Conservation (phyloP, 805 yeast species). For the Yamadazyma kitorensis region DNA sequence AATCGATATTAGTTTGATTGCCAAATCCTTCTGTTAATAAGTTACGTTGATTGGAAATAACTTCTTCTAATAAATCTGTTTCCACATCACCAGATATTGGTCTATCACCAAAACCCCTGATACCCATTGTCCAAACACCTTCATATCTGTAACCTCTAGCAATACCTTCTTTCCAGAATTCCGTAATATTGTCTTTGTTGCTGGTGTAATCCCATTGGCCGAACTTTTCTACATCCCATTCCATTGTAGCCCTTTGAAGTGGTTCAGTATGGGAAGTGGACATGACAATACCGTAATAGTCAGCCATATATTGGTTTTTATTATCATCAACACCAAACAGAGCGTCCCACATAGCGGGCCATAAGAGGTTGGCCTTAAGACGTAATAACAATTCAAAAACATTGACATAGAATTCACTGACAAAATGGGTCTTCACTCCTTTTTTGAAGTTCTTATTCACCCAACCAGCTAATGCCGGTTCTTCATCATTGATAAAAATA, state of each 20-base stretch:
- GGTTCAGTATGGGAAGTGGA: constrained; percentile 20
- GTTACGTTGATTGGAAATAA: constrained; percentile 14
- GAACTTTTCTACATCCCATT: constrained; percentile 14
- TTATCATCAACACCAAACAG: constrained; percentile 18
- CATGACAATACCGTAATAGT: constrained; percentile 18
- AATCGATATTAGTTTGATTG: constrained; percentile 9
- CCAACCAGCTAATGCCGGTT: constrained; percentile 17
- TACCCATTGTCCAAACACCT: constrained; percentile 17
- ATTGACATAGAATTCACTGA: constrained; percentile 15
- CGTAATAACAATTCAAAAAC: constrained; percentile 15
- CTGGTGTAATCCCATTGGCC: constrained; percentile 17
- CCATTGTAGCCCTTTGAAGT: constrained; percentile 16
- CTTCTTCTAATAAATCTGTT: constrained; percentile 13
- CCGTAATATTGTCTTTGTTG: constrained; percentile 15
- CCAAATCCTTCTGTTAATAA: constrained; percentile 13
- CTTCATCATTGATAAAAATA: constrained; percentile 17
- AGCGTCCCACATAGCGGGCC: constrained; percentile 19
- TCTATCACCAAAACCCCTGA: constrained; percentile 18
- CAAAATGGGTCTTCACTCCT: constrained; percentile 13
- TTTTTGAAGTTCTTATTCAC: constrained; percentile 11
- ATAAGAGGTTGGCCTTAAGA: constrained; percentile 15
- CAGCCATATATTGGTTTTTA: constrained; percentile 17
- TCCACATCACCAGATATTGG: constrained; percentile 17
- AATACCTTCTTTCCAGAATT: constrained; percentile 17
- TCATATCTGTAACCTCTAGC: constrained; percentile 15